phyloP scores from a whole-genome alignment of 352 stramenopile genomes.

The Phytophthora citrophthora region DNA sequence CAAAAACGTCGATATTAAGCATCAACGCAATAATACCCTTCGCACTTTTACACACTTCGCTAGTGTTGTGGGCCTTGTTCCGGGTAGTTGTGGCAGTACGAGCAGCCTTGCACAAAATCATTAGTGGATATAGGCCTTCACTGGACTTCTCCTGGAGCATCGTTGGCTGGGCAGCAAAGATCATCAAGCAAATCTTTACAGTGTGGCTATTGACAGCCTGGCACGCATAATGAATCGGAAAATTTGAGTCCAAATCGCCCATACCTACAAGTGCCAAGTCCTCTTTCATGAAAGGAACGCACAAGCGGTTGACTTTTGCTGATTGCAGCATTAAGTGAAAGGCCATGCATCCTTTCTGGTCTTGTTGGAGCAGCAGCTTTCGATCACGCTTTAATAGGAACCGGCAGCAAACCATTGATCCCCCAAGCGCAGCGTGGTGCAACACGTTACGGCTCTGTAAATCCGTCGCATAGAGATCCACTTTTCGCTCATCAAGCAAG shows the following conservation, averaged over 20 bases:
- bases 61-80: conserved; percentile 2
- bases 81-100: not conserved
- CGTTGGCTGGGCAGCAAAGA: conserved; percentile 48
- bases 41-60: conserved; percentile 23
- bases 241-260: conserved; percentile 50
- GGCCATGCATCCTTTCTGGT: conserved; percentile 56
- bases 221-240: conserved; percentile 74
- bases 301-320: conserved; percentile 49
- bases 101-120: conserved; percentile 57
- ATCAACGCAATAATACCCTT: conserved; percentile 54
- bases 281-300: conserved; percentile 42
- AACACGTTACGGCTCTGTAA: conserved; percentile 53
- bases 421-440: conserved; percentile 57
- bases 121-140: conserved; percentile 45
- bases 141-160: conserved; percentile 48
- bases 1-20: conserved; percentile 68
- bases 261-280: conserved; percentile 45
- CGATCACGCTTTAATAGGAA: conserved; percentile 49
- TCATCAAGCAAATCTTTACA: conserved; percentile 49
- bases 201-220: conserved; percentile 53
- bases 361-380: conserved; percentile 58
- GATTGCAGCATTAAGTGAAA: conserved; percentile 69
- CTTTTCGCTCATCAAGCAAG: conserved; percentile 49
- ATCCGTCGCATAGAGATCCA: conserved; percentile 61
- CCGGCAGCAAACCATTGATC: conserved; percentile 38